Conservation (phyloP, 768 basidiomycete species). For the Pisolithus marmoratus region DNA sequence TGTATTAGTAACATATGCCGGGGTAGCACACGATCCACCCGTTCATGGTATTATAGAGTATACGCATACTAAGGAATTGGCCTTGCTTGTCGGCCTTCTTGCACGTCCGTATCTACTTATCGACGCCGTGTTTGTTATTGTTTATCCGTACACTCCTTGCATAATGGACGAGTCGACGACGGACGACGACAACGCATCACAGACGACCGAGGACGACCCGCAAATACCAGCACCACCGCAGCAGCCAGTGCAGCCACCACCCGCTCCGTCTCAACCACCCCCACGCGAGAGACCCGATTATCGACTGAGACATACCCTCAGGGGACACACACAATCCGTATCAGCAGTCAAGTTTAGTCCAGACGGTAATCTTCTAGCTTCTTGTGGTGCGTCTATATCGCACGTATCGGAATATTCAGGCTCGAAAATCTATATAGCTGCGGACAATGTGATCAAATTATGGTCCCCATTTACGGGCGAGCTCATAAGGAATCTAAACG, state of each 20-base stretch:
- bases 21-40: too few relatives aligned
- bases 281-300: constrained; percentile 54
- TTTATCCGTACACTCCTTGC: too few relatives aligned
- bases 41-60: too few relatives aligned
- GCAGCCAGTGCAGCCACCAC: constrained; percentile 25
- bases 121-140: too few relatives aligned
- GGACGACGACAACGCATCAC: constrained; percentile 64
- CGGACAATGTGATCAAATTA: constrained; percentile 73
- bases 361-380: constrained; percentile 78
- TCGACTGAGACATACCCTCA: constrained; percentile 56
- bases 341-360: constrained; percentile 91
- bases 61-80: too few relatives aligned
- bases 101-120: too few relatives aligned
- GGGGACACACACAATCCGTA: constrained; percentile 77
- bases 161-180: constrained; percentile 42
- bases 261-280: constrained; percentile 32
- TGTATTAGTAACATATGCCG: too few relatives aligned
- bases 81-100: too few relatives aligned
- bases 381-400: constrained; percentile 59
- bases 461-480: constrained; percentile 81
- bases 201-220: constrained; percentile 83
- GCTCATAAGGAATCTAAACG: constrained; percentile 65
- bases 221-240: constrained; percentile 53
- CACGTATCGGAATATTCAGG: too few relatives aligned
- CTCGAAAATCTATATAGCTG: constrained; percentile 45